phyloP scores from a whole-genome alignment of 352 stramenopile genomes.

The Hyphochytrium catenoides region DNA sequence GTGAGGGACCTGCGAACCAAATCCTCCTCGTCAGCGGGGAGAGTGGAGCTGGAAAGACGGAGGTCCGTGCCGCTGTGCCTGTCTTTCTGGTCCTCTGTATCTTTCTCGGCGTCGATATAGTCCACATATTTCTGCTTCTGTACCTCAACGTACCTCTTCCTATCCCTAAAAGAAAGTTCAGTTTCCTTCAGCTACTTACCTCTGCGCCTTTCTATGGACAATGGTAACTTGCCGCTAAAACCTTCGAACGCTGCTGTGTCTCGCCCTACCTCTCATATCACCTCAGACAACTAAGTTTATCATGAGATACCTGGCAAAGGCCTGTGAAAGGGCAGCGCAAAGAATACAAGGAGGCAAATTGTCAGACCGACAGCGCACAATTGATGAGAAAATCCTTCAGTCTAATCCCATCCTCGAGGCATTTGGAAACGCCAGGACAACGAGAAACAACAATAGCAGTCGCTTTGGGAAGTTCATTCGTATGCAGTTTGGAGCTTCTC shows the following conservation, averaged over 20 bases:
- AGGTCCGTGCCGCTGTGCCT: no score
- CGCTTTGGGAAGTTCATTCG: slow-evolving; percentile 76
- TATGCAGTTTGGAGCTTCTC: slow-evolving; percentile 30
- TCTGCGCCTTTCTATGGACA: no score
- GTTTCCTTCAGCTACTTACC: no score
- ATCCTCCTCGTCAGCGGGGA: slow-evolving; percentile 62
- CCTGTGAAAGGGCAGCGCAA: no score
- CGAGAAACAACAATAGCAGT: slow-evolving; percentile 64
- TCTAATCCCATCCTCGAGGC: slow-evolving; percentile 70
- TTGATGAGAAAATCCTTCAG: slow-evolving; percentile 61
- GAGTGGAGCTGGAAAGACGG: slow-evolving; percentile 56
- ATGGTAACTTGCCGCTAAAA: no score
- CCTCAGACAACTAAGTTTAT: slow-evolving; percentile 69
- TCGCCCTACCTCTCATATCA: no score
- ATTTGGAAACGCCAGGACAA: slow-evolving; percentile 61
- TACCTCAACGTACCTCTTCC: no score
- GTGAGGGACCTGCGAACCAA: slow-evolving; percentile 33
- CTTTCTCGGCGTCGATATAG: no score
- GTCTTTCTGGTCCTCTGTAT: no score
- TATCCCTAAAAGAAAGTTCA: no score
- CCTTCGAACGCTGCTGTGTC: no score
- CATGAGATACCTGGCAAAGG: slow-evolving; percentile 59
- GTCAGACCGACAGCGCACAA: slow-evolving; percentile 15
- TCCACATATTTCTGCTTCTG: no score
- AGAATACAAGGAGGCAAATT: slow-evolving; percentile 2